Evolutionary conservation across 2,329 filamentous ascomycete genomes (phyloP).

Genomic region (Penicillium sp.): DNA sequence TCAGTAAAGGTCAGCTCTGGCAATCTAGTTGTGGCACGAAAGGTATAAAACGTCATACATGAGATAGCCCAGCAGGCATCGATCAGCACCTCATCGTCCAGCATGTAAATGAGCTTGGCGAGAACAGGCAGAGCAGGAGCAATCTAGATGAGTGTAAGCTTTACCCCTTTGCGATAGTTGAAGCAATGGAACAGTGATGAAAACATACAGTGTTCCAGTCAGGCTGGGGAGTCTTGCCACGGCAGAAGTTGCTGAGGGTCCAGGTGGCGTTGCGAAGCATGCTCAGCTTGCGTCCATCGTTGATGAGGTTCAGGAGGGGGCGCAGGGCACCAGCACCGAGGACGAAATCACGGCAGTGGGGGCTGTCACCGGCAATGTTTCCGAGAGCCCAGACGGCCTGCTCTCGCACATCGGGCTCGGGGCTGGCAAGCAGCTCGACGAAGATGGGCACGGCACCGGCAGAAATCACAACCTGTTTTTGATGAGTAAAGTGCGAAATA

Average conservation of each 20-base stretch:
- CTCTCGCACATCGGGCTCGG: conserved; percentile 94
- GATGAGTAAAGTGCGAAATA: neutral
- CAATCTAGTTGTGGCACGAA: neutral
- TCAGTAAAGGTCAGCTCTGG: neutral
- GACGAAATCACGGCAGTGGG: conserved; percentile 94
- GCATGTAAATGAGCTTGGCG: conserved; percentile 94
- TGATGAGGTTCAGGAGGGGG: conserved; percentile 80
- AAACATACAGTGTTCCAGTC: conserved; percentile 87
- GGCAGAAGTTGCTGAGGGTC: conserved; percentile 99
- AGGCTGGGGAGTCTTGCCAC: conserved; percentile 97
- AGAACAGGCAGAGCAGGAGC: conserved; percentile 89
- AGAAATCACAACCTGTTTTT: conserved; percentile 73
- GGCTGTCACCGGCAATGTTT: conserved; percentile 98
- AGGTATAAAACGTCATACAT: conserved; percentile 34
- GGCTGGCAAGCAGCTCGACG: conserved; percentile 89
- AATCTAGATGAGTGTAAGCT: conserved; percentile 58
- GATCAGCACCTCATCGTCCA: conserved; percentile 96
- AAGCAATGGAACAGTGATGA: neutral
- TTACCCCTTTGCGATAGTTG: neutral
- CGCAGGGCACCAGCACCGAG: conserved; percentile 84
- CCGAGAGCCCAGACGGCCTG: conserved; percentile 98
- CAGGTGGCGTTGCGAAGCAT: conserved; percentile 98
- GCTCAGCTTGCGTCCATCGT: conserved; percentile 96
- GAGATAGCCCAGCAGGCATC: conserved; percentile 99
- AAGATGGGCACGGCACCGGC: conserved; percentile 98